A percentile compares a stretch with the other conserved stretches of the same genome.
Evolutionary conservation across 257 asterid species (phyloP).

Genomic region (Solanum medicagineum): DNA sequence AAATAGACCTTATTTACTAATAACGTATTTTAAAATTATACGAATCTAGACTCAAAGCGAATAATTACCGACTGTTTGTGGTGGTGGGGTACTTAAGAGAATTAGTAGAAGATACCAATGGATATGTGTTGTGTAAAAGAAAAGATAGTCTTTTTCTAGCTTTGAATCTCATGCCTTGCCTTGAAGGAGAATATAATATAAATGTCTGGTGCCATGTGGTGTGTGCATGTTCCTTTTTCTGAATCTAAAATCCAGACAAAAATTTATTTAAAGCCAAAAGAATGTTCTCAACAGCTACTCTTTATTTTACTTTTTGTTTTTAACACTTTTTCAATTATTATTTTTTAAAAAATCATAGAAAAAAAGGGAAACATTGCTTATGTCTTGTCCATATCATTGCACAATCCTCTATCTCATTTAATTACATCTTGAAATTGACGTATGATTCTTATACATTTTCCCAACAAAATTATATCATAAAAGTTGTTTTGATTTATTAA

Average conservation of each 20-base stretch:
- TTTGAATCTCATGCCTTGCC: conserved; percentile 40
- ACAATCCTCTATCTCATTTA: neutral
- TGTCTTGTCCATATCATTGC: conserved; percentile 3
- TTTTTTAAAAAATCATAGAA: neutral
- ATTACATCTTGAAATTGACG: neutral
- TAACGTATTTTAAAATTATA: too few relatives aligned
- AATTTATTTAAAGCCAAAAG: conserved; percentile 13
- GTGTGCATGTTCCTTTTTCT: neutral
- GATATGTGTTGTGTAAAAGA: conserved; percentile 30
- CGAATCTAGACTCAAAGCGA: too few relatives aligned
- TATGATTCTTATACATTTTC: neutral
- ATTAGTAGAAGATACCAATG: conserved; percentile 3
- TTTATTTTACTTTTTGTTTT: neutral
- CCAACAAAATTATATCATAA: neutral
- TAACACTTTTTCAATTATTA: neutral
- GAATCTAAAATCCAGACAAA: conserved; percentile 6
- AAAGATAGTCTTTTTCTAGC: conserved; percentile 19
- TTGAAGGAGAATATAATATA: neutral
- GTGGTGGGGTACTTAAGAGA: neutral
- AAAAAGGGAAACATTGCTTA: neutral
- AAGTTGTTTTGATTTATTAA: neutral
- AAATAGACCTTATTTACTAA: too few relatives aligned
- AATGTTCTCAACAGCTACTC: conserved; percentile 39
- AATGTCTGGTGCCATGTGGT: conserved; percentile 4
- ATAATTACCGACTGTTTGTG: too few relatives aligned